Conservation (phyloP, 805 yeast species). For the Ogataea salicorniae region DNA sequence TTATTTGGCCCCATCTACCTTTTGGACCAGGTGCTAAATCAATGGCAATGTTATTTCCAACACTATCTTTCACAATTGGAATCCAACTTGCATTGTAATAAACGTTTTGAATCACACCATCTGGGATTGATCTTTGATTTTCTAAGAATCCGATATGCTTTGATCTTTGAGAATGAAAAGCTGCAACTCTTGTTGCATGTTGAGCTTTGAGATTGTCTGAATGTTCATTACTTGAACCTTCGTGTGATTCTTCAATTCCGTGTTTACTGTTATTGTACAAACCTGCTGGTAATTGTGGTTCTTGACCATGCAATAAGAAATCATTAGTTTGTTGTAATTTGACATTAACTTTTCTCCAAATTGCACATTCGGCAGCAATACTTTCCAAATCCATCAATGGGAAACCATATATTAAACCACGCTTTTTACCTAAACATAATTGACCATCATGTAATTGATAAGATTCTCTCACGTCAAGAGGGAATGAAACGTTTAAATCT, state of each 20-base stretch:
- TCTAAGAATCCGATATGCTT: slow-evolving; percentile 35
- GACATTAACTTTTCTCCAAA: slow-evolving; percentile 73
- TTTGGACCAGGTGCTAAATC: slow-evolving; percentile 78
- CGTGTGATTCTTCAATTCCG: slow-evolving; percentile 8
- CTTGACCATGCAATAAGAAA: slow-evolving; percentile 4
- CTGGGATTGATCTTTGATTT: slow-evolving; percentile 69
- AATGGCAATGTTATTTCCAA: slow-evolving; percentile 88
- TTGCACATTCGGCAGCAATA: slow-evolving; percentile 70
- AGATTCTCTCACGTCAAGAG: slow-evolving; percentile 78
- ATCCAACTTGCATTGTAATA: slow-evolving; percentile 94
- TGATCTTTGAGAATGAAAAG: slow-evolving; percentile 15
- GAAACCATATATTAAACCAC: slow-evolving; percentile 77
- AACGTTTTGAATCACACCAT: slow-evolving; percentile 60
- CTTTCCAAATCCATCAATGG: slow-evolving; percentile 77
- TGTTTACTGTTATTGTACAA: neutral
- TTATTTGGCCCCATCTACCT: slow-evolving; percentile 88
- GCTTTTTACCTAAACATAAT: slow-evolving; percentile 65
- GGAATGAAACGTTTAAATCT: slow-evolving; percentile 70
- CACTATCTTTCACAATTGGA: slow-evolving; percentile 81
- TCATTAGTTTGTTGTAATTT: slow-evolving; percentile 23
- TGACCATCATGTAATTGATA: slow-evolving; percentile 88
- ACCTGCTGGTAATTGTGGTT: slow-evolving; percentile 6
- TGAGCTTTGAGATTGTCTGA: neutral
- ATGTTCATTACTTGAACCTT: neutral
- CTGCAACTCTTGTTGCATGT: slow-evolving; percentile 4